Percentiles rank a stretch among this genome's conserved stretches.
phyloP scores from a whole-genome alignment of 495 filamentous ascomycete genomes.

The Podospora tetraspora region DNA sequence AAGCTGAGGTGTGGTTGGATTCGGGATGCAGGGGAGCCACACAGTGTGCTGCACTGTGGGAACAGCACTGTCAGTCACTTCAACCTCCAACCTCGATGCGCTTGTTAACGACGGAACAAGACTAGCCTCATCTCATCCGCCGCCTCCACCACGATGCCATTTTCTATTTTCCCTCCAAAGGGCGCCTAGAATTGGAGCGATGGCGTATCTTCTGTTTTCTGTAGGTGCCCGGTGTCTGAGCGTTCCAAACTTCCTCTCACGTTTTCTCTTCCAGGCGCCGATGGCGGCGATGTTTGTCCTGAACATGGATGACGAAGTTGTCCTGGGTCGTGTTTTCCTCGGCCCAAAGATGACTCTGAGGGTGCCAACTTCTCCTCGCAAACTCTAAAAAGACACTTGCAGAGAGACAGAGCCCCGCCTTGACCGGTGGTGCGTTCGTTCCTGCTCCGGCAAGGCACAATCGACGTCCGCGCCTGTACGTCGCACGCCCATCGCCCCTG shows the following conservation, averaged over 20 bases:
- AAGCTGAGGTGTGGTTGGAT: neutral
- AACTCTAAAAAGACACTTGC: neutral
- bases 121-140: neutral
- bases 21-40: neutral
- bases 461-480: neutral
- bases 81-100: neutral
- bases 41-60: neutral
- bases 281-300: neutral
- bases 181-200: neutral
- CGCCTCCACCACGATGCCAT: neutral
- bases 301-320: neutral
- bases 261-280: neutral
- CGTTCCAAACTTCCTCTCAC: neutral
- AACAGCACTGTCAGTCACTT: neutral
- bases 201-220: neutral
- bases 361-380: neutral
- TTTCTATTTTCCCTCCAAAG: neutral
- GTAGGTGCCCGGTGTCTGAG: neutral
- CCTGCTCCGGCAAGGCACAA: neutral
- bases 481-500: neutral
- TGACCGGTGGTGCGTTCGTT: neutral
- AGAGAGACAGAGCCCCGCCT: neutral
- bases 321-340: neutral
- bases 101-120: neutral
- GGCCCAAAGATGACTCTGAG: neutral